A percentile compares a stretch with the other conserved stretches of the same genome.
phyloP scores from a whole-genome alignment of 768 basidiomycete species.

The Auriscalpium vulgare region DNA sequence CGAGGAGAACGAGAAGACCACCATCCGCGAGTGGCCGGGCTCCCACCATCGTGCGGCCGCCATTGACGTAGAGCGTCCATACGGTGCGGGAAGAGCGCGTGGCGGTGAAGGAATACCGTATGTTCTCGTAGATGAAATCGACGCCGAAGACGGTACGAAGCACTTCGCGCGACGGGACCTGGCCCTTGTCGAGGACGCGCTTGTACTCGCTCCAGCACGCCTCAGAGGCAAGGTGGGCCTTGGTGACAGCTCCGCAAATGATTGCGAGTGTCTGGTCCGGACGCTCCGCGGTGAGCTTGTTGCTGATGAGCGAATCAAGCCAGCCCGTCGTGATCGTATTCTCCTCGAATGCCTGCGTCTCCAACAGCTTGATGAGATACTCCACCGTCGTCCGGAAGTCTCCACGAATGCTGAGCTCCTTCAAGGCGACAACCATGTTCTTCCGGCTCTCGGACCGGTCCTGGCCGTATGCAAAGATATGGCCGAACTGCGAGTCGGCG shows the following conservation, averaged over 20 bases:
- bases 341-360: slow-evolving; percentile 92
- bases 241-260: slow-evolving; percentile 92
- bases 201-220: slow-evolving; percentile 91
- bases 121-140: slow-evolving; percentile 96
- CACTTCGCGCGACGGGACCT: slow-evolving; percentile 90
- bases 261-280: slow-evolving; percentile 91
- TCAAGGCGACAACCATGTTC: slow-evolving; percentile 99
- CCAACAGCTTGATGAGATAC: slow-evolving; percentile 95
- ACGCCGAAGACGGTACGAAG: slow-evolving; percentile 94
- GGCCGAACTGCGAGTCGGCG: slow-evolving; percentile 98
- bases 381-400: slow-evolving; percentile 99
- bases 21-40: slow-evolving; percentile 91
- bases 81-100: slow-evolving; percentile 80
- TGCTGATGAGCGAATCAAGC: slow-evolving; percentile 95
- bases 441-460: slow-evolving; percentile 92
- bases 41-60: slow-evolving; percentile 86
- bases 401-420: slow-evolving; percentile 96
- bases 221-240: slow-evolving; percentile 86
- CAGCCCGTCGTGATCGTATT: slow-evolving; percentile 98
- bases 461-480: slow-evolving; percentile 98
- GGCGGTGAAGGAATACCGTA: slow-evolving; percentile 92
- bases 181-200: slow-evolving; percentile 93
- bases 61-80: slow-evolving; percentile 96
- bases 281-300: slow-evolving; percentile 93
- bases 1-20: slow-evolving; percentile 83